Evolutionary conservation across 2,329 filamentous ascomycete genomes (phyloP).

Genomic region (Diaporthe citriasiana): DNA sequence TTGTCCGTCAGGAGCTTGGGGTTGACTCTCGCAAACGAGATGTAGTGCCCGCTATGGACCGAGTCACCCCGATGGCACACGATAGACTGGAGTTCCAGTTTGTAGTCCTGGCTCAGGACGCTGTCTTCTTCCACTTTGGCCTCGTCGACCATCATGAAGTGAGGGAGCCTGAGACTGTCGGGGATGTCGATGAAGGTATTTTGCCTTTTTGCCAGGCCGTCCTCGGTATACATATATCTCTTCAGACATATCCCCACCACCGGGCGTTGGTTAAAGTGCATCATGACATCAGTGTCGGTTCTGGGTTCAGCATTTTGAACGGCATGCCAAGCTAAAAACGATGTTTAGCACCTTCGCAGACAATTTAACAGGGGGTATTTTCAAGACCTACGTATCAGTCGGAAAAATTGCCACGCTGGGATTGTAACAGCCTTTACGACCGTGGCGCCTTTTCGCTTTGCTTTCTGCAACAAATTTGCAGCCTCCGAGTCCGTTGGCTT

Average conservation of each 20-base stretch:
- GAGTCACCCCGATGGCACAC: conserved; percentile 93
- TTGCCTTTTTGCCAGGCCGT: conserved; percentile 78
- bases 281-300: conserved; percentile 85
- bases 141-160: conserved; percentile 87
- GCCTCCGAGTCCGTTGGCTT: conserved; percentile 59
- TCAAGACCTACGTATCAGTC: conserved; percentile 79
- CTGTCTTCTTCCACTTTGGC: conserved; percentile 70
- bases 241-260: conserved; percentile 95
- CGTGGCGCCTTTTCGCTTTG: conserved; percentile 62
- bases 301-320: conserved; percentile 64
- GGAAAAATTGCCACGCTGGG: conserved; percentile 98
- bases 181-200: conserved; percentile 94
- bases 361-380: too few relatives aligned
- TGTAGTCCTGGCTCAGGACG: conserved; percentile 89
- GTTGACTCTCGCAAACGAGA: conserved; percentile 86
- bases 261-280: conserved; percentile 87
- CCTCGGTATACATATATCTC: conserved; percentile 82
- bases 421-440: conserved; percentile 88
- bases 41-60: conserved; percentile 91
- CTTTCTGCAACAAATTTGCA: conserved; percentile 58
- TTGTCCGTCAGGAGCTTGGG: conserved; percentile 73
- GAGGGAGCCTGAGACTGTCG: conserved; percentile 81
- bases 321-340: conserved; percentile 83
- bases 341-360: conserved; percentile 51
- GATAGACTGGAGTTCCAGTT: conserved; percentile 89